These are phyloP conservation scores for Calycina herbarum DNA, from an alignment of 2,329 filamentous ascomycete genomes.

Conservation along the genomic window DNA sequence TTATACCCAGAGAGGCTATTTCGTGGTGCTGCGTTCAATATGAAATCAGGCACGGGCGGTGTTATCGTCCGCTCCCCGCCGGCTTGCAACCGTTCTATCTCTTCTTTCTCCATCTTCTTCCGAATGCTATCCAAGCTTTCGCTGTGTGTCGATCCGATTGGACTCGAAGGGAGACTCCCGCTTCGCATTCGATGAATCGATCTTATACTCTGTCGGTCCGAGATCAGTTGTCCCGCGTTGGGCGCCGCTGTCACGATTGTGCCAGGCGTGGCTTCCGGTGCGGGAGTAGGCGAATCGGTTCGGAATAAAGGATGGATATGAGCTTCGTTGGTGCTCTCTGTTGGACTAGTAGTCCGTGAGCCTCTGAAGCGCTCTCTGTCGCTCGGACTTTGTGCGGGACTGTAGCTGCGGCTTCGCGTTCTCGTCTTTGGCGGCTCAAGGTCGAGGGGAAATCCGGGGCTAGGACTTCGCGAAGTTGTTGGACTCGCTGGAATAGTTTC, in stretches of 20 bases:
- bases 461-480: slow-evolving; percentile 63
- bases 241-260: slow-evolving; percentile 72
- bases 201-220: slow-evolving; percentile 51
- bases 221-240: slow-evolving; percentile 64
- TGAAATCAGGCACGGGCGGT: slow-evolving; percentile 62
- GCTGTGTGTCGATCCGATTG: slow-evolving; percentile 53
- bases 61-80: slow-evolving; percentile 51
- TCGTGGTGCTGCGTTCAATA: slow-evolving; percentile 53
- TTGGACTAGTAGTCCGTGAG: slow-evolving; percentile 31
- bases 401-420: slow-evolving; percentile 34
- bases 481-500: slow-evolving; percentile 72
- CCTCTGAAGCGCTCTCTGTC: slow-evolving; percentile 21
- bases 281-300: slow-evolving; percentile 67
- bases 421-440: slow-evolving; percentile 48
- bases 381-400: slow-evolving; percentile 29
- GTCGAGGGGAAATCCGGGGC: slow-evolving; percentile 61
- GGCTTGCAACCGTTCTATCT: slow-evolving; percentile 26
- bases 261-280: slow-evolving; percentile 64
- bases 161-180: slow-evolving; percentile 53
- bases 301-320: slow-evolving; percentile 80
- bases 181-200: slow-evolving; percentile 56
- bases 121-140: slow-evolving; percentile 49
- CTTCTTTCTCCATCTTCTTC: slow-evolving; percentile 33
- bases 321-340: slow-evolving; percentile 51
- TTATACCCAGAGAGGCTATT: slow-evolving; percentile 50